Evolutionary conservation across 2,329 filamentous ascomycete genomes (phyloP), one percentile per base, ranked within the genome.

Genomic region (Clonostachys sp.): DNA sequence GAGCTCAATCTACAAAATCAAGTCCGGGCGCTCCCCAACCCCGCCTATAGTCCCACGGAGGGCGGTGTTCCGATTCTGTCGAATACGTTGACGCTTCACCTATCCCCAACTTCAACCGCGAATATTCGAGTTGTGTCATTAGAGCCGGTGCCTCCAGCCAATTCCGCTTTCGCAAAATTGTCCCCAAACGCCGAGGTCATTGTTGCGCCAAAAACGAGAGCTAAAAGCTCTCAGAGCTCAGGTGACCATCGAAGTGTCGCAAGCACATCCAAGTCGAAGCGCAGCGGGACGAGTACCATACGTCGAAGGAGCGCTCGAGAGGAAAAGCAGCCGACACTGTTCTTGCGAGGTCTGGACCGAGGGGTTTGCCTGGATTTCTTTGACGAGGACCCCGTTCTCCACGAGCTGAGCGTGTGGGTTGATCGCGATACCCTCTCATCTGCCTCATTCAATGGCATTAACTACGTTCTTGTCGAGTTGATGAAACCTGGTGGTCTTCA

Each of bases 151-250:
- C 83, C 84, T 5, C 66, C 87, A 2, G 72, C 81, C 3, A 80
- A 84, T 44, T 78, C 82, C 2, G 78, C 89, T 0, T 99, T 99
- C 62, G 90, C 89, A 24, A 97, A 96, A 66, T 89, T 99, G 45
- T 87, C 89, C 0, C 88, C 91, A 1, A 91, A 97, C 62, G 92
- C 92, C 18, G 94, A 99, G 67, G 91, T 99, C 44, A 95, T 97
- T 54, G 94, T 99, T 50, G 94, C 94, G 5, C 94, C 94, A 1
- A 99, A 99, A 70, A 87, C 86, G 24, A 81, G 92, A 47, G 77
- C 87, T 40, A 91, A 89, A 63, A 71, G 77, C 34, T 73, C 82
- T 5, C 80, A 84, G 48, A 77, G 70, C 50, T 80, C 74, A n/a
- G 81, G 83, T 36, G 90, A 95, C 55, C 90, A 80, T 60, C 78